Percentiles rank a stretch among this genome's conserved stretches.
Evolutionary conservation across 116 monocot genomes (phyloP).

Genomic region (Posidonia oceanica): DNA sequence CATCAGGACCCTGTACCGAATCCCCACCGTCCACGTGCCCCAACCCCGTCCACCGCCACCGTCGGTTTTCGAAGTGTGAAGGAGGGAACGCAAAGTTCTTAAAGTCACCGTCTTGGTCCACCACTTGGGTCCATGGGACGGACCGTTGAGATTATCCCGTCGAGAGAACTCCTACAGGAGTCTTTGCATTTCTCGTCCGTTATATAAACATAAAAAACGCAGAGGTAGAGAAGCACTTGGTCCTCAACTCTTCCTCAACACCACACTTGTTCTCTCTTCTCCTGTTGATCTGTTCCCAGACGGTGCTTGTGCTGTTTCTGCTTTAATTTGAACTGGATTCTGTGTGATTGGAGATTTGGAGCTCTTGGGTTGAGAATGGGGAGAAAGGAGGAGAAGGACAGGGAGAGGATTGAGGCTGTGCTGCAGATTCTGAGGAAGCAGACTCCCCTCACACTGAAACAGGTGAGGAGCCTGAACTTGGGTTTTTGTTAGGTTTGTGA

Average conservation of each 20-base stretch:
- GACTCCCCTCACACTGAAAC: conserved; percentile 57
- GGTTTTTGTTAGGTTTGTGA: background rate
- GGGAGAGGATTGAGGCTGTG: conserved; percentile 47
- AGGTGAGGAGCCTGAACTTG: conserved; percentile 21
- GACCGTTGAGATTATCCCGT: too few species aligned
- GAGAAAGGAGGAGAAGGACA: conserved; percentile 20
- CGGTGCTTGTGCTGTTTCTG: background rate
- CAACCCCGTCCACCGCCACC: background rate
- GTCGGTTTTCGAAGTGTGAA: background rate
- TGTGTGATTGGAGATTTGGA: background rate
- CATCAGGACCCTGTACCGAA: too few species aligned
- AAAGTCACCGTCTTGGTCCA: too few species aligned
- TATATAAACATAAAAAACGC: too few species aligned
- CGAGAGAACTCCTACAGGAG: too few species aligned
- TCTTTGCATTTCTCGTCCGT: too few species aligned
- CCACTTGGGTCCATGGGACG: too few species aligned
- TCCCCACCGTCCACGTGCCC: background rate
- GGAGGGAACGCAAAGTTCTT: conserved; percentile 1
- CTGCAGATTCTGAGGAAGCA: conserved; percentile 58
- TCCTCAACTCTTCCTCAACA: too few species aligned
- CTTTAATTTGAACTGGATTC: background rate
- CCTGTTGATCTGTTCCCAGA: too few species aligned
- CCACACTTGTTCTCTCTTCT: too few species aligned
- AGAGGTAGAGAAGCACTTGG: too few species aligned
- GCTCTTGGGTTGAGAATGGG: conserved; percentile 16